A percentile compares a stretch with the other conserved stretches of the same genome.
Conservation (phyloP, 768 basidiomycete species). For the Pilatotrama ljubarskyi region DNA sequence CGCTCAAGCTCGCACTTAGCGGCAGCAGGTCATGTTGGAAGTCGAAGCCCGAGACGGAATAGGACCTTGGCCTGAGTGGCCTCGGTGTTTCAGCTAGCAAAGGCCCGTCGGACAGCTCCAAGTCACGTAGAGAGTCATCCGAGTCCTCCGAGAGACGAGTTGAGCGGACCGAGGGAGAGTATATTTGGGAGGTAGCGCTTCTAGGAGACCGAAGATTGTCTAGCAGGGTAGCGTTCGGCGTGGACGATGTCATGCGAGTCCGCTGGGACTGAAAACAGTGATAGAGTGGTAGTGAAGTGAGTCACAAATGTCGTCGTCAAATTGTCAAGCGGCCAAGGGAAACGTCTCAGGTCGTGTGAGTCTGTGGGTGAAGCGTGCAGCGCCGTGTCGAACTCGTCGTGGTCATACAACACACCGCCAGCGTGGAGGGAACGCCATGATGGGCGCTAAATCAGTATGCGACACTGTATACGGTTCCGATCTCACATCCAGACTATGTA, state of each 20-base stretch:
- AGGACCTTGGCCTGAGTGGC: constrained; percentile 45
- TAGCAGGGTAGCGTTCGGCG: constrained; percentile 21
- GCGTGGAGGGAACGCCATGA: no score
- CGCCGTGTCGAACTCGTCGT: not conserved
- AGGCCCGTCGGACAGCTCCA: constrained; percentile 75
- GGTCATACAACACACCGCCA: not conserved
- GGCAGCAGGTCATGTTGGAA: constrained; percentile 79
- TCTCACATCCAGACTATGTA: no score
- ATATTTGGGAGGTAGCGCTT: constrained; percentile 31
- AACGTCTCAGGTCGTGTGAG: not conserved
- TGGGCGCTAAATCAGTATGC: no score
- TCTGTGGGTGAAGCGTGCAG: not conserved
- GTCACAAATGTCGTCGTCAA: no score
- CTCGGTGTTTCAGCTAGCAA: constrained; percentile 33
- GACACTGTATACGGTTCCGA: no score
- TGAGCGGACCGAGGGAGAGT: constrained; percentile 38
- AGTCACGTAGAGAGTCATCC: constrained; percentile 67
- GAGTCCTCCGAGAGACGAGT: constrained; percentile 59
- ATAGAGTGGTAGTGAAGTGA: not conserved
- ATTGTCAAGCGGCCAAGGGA: not conserved
- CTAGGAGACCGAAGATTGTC: constrained; percentile 46
- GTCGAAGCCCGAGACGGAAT: constrained; percentile 76
- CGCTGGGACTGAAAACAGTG: not conserved
- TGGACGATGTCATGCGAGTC: constrained; percentile 22
- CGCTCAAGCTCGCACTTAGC: constrained; percentile 73